phyloP scores from a whole-genome alignment of 306 rosid species.

The Adenanthera pavonina region DNA sequence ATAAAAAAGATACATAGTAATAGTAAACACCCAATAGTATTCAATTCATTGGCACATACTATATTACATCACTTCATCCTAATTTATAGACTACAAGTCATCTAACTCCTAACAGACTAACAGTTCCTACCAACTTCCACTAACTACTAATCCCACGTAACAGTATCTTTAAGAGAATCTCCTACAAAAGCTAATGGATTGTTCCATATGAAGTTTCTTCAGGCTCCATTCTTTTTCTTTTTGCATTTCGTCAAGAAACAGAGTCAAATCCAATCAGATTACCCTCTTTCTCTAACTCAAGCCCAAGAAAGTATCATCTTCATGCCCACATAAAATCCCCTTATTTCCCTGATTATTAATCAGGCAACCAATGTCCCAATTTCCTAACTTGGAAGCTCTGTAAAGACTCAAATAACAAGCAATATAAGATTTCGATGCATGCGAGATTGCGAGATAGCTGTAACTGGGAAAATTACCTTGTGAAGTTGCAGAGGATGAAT shows the following conservation, averaged over 20 bases:
- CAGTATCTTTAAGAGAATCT: neutral
- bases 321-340: neutral
- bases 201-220: neutral
- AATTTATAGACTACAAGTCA: neutral
- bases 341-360: neutral
- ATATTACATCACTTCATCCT: neutral
- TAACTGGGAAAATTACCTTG: conserved; percentile 51
- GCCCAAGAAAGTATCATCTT: neutral
- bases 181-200: neutral
- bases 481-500: conserved; percentile 47
- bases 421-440: neutral
- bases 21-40: neutral
- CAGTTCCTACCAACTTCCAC: too few species aligned
- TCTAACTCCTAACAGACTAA: too few species aligned
- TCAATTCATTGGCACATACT: neutral
- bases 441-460: conserved; percentile 3
- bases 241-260: neutral
- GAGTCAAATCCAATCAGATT: neutral
- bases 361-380: neutral
- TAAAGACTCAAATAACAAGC: neutral
- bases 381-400: neutral
- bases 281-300: neutral
- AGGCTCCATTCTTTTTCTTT: neutral
- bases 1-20: too few species aligned
- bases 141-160: too few species aligned